A percentile compares a stretch with the other conserved stretches of the same genome.
Conservation (phyloP, 2,329 filamentous ascomycete species). For the Nemania sp. region DNA sequence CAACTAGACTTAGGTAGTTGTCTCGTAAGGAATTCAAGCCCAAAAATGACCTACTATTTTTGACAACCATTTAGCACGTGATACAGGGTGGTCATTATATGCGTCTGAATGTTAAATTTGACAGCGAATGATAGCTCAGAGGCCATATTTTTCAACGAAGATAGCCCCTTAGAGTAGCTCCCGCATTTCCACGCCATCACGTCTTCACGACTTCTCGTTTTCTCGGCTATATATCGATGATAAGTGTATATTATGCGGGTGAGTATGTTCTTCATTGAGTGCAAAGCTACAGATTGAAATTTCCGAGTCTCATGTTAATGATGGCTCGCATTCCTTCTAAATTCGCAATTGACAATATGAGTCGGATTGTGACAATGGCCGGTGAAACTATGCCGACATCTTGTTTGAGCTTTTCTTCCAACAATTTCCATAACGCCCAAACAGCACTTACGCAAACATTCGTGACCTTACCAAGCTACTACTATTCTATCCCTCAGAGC, state of each 20-base stretch:
- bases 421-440: not conserved
- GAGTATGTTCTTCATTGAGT: not conserved
- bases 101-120: not conserved
- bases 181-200: too few species aligned
- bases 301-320: not conserved
- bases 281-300: too few species aligned
- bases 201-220: too few species aligned
- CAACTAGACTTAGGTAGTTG: slow-evolving; percentile 24
- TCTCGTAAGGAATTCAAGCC: slow-evolving; percentile 23
- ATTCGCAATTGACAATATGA: not conserved
- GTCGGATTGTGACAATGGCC: not conserved
- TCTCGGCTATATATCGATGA: too few species aligned
- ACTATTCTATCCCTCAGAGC: not conserved
- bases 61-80: not conserved
- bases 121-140: not conserved
- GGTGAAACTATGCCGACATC: not conserved
- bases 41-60: slow-evolving; percentile 3
- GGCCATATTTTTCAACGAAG: not conserved
- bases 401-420: not conserved
- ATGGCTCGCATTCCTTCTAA: not conserved
- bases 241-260: not conserved
- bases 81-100: not conserved
- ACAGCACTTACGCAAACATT: slow-evolving; percentile 4
- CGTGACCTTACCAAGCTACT: not conserved
- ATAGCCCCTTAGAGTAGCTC: not conserved